Base-by-base conservation (phyloP, 2,329 filamentous ascomycete species). In the Colletotrichum limetticola region DNA sequence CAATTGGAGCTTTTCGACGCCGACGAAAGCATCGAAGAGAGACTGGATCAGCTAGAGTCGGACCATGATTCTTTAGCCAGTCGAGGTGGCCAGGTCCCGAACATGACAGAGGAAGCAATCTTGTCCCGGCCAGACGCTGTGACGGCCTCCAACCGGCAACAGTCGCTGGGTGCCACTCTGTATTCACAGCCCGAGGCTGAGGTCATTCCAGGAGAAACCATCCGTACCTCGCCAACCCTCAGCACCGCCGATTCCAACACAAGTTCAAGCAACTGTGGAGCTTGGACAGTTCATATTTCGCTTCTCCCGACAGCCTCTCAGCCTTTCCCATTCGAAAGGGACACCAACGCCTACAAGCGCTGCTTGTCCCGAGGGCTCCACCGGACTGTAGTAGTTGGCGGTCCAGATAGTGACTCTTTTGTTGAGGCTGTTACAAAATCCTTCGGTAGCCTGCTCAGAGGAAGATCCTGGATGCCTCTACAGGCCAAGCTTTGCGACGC, bases 201-300 rank as follows among this genome's bases (percentile, higher is more conserved):
- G 12, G 16, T 5, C 22, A 30, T 12, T 12, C 16, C 11, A 22
- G 32, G 37, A 26, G 26, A 22, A 22, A 37, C 42, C 14, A n/a
- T 32, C 14, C 52, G 52, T 32, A 42, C 52, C 35, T 63, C 56
- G 4, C 62, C 72, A 62, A 52, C 66, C 35, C 14, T 56, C 26
- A 56, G 66, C 22, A 28, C 49, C 16, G 62, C 68, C 7, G 49
- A 32, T 7, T 46, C 65, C 3, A 59, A 60, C 28, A 46, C 53
- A 9, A 55, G 56, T 24, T 46, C 70, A 22, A 55, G 32, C 28
- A 59, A 24, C n/a, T 72, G 69, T 22, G 82, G 81, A 66, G 80
- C 84, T 5, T 91, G 89, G 89, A 91, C 89, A 1, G 87, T 91
- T 32, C 89, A 91, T 76, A 83, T 91, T 46, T 91, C 89, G 2